phyloP scores from a whole-genome alignment of 2,329 filamentous ascomycete species.

The Phialophora expanda region DNA sequence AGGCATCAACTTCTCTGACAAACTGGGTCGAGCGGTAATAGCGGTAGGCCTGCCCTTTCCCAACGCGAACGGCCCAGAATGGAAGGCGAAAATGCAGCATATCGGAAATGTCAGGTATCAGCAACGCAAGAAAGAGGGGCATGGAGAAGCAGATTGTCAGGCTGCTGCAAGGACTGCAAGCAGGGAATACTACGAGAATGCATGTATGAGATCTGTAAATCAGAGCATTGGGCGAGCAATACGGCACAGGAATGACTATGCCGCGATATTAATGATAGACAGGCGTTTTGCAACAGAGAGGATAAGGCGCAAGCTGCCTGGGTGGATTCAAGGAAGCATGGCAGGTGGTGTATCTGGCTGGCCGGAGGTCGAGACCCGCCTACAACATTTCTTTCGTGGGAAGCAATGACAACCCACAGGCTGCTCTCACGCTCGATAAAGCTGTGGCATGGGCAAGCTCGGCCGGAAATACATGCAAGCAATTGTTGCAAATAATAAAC shows the following conservation, averaged over 20 bases:
- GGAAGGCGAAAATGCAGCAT: conserved; percentile 90
- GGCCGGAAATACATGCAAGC: not conserved
- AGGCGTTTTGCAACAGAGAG: conserved; percentile 74
- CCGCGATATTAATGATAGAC: conserved; percentile 85
- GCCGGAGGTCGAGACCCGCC: conserved; percentile 63
- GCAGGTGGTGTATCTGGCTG: conserved; percentile 59
- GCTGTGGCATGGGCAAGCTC: not conserved
- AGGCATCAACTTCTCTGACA: conserved; percentile 97
- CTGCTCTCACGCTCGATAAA: not conserved
- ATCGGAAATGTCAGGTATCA: conserved; percentile 61
- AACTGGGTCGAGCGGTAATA: conserved; percentile 83
- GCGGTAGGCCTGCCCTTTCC: conserved; percentile 94
- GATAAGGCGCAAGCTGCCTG: conserved; percentile 79
- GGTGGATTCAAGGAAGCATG: conserved; percentile 82
- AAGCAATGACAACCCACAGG: conserved; percentile 13
- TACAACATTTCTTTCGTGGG: conserved; percentile 61
- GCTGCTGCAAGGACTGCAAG: conserved; percentile 58
- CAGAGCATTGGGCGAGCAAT: conserved; percentile 95
- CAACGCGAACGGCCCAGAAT: conserved; percentile 85
- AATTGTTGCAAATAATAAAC: not conserved
- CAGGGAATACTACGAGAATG: conserved; percentile 87
- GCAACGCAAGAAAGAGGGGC: conserved; percentile 31
- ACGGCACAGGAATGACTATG: conserved; percentile 84
- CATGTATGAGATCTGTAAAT: conserved; percentile 95
- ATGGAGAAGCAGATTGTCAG: conserved; percentile 29